Evolutionary conservation across 495 filamentous ascomycete species (phyloP).

Genomic region (Pyrenopolyporus hunteri): DNA sequence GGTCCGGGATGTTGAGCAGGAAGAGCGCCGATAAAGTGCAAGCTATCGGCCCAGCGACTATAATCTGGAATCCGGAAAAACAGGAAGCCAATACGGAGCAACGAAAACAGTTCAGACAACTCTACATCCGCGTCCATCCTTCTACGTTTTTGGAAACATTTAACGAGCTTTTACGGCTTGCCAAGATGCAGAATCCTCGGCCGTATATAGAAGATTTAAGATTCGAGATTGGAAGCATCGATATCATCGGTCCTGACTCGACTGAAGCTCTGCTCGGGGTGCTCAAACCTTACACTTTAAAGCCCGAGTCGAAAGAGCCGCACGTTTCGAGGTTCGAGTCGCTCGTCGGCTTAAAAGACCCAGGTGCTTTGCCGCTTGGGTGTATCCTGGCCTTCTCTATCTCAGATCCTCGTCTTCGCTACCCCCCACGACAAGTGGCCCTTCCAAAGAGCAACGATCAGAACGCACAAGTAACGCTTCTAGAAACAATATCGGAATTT

Average conservation of each 20-base stretch:
- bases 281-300: conserved; percentile 61
- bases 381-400: conserved; percentile 74
- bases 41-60: conserved; percentile 74
- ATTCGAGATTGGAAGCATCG: conserved; percentile 94
- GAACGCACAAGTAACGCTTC: conserved; percentile 50
- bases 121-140: conserved; percentile 83
- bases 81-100: conserved; percentile 28
- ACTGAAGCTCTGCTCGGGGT: conserved; percentile 79
- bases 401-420: conserved; percentile 78
- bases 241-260: conserved; percentile 81
- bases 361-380: conserved; percentile 74
- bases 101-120: conserved; percentile 58
- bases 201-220: conserved; percentile 87
- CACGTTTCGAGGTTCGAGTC: conserved; percentile 66
- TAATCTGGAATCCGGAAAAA: conserved; percentile 67
- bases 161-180: conserved; percentile 71
- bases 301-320: conserved; percentile 41
- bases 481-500: conserved; percentile 70
- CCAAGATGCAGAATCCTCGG: conserved; percentile 72
- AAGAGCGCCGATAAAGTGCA: conserved; percentile 59
- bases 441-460: conserved; percentile 54
- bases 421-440: conserved; percentile 64
- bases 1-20: conserved; percentile 69
- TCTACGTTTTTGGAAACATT: conserved; percentile 87
- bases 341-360: conserved; percentile 74